These are phyloP conservation scores for Claviceps quebecensis DNA, from an alignment of 2,329 filamentous ascomycete genomes.

Conservation along the genomic window DNA sequence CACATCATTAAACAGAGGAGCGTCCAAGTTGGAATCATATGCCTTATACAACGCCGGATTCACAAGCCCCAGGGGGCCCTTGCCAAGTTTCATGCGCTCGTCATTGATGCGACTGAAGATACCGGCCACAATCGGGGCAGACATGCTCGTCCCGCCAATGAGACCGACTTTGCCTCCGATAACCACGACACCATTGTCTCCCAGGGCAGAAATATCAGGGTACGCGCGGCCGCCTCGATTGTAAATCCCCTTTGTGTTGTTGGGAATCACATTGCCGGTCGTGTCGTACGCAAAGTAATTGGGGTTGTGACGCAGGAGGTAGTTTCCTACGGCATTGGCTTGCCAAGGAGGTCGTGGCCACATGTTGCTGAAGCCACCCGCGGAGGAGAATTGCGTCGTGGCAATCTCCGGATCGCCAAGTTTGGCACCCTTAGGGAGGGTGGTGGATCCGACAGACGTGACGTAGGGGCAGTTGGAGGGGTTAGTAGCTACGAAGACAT, in stretches of 20 bases:
- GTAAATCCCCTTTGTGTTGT: slow-evolving; percentile 17
- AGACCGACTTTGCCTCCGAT: slow-evolving; percentile 26
- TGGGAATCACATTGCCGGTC: slow-evolving; percentile 7
- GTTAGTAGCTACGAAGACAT: slow-evolving; percentile 33
- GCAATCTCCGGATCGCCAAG: slow-evolving; percentile 6
- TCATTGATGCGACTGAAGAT: slow-evolving; percentile 21
- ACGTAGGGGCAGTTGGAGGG: slow-evolving; percentile 34
- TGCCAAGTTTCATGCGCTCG: slow-evolving; percentile 15
- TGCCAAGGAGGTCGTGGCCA: slow-evolving; percentile 35
- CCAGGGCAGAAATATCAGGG: slow-evolving; percentile 33
- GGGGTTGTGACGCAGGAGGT: slow-evolving; percentile 7
- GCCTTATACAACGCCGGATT: slow-evolving; percentile 19
- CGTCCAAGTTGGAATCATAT: not conserved
- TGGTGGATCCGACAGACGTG: slow-evolving; percentile 35
- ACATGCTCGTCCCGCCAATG: slow-evolving; percentile 34
- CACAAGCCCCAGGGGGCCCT: slow-evolving; percentile 18
- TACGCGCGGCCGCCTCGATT: slow-evolving; percentile 33
- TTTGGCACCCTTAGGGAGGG: slow-evolving; percentile 12
- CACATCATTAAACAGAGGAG: slow-evolving; percentile 8
- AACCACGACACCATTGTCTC: slow-evolving; percentile 28
- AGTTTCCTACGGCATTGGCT: slow-evolving; percentile 12
- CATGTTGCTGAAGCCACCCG: slow-evolving; percentile 36
- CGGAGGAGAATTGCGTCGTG: slow-evolving; percentile 26
- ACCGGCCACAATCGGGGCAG: slow-evolving; percentile 20
- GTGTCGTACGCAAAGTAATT: slow-evolving; percentile 9